Evolutionary conservation across 768 basidiomycete genomes (phyloP).

Genomic region (Lentinus tigrinus): DNA sequence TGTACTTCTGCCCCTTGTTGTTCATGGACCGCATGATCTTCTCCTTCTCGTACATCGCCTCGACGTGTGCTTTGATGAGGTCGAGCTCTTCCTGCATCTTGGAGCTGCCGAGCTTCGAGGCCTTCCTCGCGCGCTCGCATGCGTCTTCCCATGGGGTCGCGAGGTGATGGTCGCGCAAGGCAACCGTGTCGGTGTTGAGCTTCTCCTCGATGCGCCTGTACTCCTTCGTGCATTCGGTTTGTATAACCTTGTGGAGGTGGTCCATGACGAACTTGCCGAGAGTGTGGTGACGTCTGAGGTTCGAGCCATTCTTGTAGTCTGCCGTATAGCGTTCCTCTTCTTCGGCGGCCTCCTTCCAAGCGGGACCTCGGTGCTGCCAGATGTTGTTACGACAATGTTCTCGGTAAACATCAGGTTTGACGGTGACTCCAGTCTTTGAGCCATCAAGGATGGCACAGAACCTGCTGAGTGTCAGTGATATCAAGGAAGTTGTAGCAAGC

Average conservation of each 20-base stretch:
- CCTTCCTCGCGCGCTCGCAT: conserved; percentile 17
- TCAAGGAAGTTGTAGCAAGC: not conserved
- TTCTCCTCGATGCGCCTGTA: conserved; percentile 28
- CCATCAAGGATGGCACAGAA: conserved; percentile 59
- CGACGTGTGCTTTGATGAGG: conserved; percentile 41
- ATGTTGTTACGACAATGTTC: conserved; percentile 28
- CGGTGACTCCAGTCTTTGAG: conserved; percentile 54
- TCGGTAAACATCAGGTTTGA: conserved; percentile 34
- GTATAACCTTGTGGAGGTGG: conserved; percentile 29
- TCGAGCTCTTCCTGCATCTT: conserved; percentile 35
- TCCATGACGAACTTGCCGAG: conserved; percentile 46
- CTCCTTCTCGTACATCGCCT: conserved; percentile 16
- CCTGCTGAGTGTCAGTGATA: conserved; percentile 26
- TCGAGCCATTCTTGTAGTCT: conserved; percentile 24
- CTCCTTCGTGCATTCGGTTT: conserved; percentile 23
- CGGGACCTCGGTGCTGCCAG: not conserved
- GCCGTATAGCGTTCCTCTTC: not conserved
- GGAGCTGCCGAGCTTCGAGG: conserved; percentile 5
- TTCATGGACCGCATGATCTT: not conserved
- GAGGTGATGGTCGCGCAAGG: conserved; percentile 27
- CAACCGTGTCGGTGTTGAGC: conserved; percentile 20
- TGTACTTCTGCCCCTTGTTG: conserved; percentile 5
- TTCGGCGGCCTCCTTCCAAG: conserved; percentile 16
- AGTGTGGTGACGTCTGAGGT: conserved; percentile 21
- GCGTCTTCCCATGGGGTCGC: conserved; percentile 39